A percentile compares a stretch with the other conserved stretches of the same genome.
phyloP scores from a whole-genome alignment of 352 stramenopile species.

The Globisporangium orthogonon region DNA sequence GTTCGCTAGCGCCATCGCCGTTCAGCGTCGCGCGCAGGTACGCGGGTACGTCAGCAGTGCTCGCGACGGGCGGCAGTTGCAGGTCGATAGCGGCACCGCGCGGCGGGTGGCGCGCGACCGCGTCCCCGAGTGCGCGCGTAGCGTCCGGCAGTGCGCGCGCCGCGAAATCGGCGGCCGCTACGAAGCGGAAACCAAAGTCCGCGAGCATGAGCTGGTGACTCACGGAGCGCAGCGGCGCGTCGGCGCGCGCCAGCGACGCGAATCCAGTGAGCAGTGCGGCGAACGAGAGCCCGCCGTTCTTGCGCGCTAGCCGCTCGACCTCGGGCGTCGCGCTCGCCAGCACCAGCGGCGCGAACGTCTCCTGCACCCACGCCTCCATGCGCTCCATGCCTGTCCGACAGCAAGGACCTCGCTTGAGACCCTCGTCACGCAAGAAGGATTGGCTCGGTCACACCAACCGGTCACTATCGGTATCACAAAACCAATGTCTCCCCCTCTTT shows the following conservation, averaged over 20 bases:
- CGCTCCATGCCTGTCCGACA: conserved; percentile 28
- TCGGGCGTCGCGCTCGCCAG: conserved; percentile 71
- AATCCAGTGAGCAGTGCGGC: conserved; percentile 75
- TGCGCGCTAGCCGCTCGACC: conserved; percentile 72
- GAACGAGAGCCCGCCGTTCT: conserved; percentile 69
- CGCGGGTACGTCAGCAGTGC: conserved; percentile 53
- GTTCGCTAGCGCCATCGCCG: conserved; percentile 8
- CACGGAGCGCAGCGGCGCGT: conserved; percentile 73
- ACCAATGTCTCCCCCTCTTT: no score
- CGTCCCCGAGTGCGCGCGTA: conserved; percentile 55
- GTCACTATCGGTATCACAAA: no score
- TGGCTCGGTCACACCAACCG: no score
- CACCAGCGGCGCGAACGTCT: conserved; percentile 74
- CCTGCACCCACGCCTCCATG: conserved; percentile 67
- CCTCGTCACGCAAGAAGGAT: no score
- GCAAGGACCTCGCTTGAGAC: no score
- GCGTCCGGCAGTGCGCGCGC: conserved; percentile 38
- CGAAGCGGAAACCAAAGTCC: conserved; percentile 76
- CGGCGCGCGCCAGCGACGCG: conserved; percentile 42
- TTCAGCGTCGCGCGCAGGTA: conserved; percentile 49
- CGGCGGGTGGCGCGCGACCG: conserved; percentile 47
- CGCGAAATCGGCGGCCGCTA: conserved; percentile 46
- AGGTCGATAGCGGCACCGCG: conserved; percentile 32
- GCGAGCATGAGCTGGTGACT: conserved; percentile 53
- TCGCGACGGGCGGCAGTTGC: conserved; percentile 48